Evolutionary conservation across 2,329 filamentous ascomycete genomes (phyloP), one percentile per base, ranked within the genome.

Genomic region (Penicillium janthinellum): DNA sequence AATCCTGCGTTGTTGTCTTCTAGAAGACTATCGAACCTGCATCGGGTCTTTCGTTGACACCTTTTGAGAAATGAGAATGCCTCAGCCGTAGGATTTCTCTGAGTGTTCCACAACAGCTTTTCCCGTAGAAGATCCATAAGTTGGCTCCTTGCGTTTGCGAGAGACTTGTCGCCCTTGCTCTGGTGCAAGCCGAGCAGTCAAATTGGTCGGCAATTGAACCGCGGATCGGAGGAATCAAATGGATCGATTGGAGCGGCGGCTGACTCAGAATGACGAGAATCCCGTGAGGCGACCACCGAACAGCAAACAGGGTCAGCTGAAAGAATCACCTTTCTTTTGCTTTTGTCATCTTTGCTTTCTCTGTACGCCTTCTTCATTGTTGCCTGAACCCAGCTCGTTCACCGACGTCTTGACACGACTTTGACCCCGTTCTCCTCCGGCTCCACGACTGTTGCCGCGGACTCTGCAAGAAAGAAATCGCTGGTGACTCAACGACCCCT

Each of bases 401-500:
- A 28, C 20, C 11, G 20, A 7, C n/a, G 11, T 35, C 6, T 28
- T 35, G 28, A 12, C n/a, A 49, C 31, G 15, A 20, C 15, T 45
- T 37, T 35, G 4, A 31, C 25, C 2, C 35, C 14, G n/a, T 15
- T 11, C 4, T n/a, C 28, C 41, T 44, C 25, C 22, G 28, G 17
- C 50, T 54, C 22, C 22, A 51, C 45, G 28, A 54, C 51, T 38
- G 37, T 54, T 17, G 34, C 39, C 41, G 55, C 39, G 31, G 49
- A 45, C 31, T 31, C 50, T 51, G 53, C 42, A 31, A 41, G 47
- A 51, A 45, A 45, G 22, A 52, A 49, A 31, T 50, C 51, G 57
- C 52, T 49, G 55, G 62, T 69, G 67, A 69, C 64, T 69, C 67
- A 69, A 69, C 56, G 25, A 54, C 54, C 61, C 64, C 58, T 58